Conservation (phyloP, 305 asterid genomes). For the Fraxinus dipetala region DNA sequence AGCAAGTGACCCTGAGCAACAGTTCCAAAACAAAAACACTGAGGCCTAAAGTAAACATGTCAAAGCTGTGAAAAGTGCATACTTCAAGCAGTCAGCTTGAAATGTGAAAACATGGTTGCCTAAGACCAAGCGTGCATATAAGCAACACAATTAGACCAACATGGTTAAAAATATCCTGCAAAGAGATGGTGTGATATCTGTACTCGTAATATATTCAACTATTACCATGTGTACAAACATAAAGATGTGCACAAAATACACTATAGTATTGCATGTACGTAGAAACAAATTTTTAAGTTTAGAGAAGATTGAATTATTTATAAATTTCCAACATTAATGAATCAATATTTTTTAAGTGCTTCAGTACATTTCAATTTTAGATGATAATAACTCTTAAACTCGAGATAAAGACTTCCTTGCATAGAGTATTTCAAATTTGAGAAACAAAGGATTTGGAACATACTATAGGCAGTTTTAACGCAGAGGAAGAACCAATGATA, state of each 20-base stretch:
- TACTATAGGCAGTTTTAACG: conserved; percentile 69
- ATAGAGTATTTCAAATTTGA: conserved; percentile 1
- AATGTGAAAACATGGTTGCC: neutral
- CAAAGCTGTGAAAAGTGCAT: neutral
- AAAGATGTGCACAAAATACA: neutral
- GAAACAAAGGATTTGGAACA: conserved; percentile 39
- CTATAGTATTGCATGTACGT: neutral
- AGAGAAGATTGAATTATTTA: neutral
- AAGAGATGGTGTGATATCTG: neutral
- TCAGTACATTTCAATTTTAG: conserved; percentile 4
- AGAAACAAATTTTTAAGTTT: neutral
- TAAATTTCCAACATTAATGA: neutral
- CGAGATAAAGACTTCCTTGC: conserved; percentile 15
- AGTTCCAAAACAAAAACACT: neutral
- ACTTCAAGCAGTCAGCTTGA: neutral
- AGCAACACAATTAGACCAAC: neutral
- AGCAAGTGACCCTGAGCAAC: neutral
- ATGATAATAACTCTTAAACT: conserved; percentile 11
- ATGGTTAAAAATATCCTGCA: neutral
- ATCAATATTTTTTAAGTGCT: neutral
- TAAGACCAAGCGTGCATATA: neutral
- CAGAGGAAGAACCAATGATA: conserved; percentile 70
- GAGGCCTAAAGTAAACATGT: neutral
- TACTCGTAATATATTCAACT: neutral
- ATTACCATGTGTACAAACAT: neutral